A percentile compares a stretch with the other conserved stretches of the same genome.
Conservation (phyloP, 164 flowering plant species). For the Protea cynaroides region DNA sequence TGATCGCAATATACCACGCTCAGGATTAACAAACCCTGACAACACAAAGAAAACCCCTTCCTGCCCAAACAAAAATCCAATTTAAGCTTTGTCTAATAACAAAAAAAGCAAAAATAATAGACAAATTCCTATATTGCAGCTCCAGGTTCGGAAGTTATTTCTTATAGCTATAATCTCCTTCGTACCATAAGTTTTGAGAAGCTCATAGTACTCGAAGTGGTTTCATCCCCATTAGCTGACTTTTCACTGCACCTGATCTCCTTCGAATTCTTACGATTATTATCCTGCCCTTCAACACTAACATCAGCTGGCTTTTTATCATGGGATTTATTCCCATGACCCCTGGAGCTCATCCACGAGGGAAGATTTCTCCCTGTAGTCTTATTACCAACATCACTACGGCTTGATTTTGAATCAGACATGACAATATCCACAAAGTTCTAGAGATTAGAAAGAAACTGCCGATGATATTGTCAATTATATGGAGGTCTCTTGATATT, state of each 20-base stretch:
- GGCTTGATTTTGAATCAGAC: slow-evolving; percentile 27
- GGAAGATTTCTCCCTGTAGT: slow-evolving; percentile 50
- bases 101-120: not conserved
- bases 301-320: slow-evolving; percentile 26
- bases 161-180: not conserved
- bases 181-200: slow-evolving; percentile 69
- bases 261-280: slow-evolving; percentile 7
- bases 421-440: slow-evolving; percentile 12
- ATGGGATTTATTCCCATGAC: slow-evolving; percentile 11
- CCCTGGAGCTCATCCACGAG: slow-evolving; percentile 67
- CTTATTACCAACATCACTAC: slow-evolving; percentile 13
- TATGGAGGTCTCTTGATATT: too few relatives aligned
- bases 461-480: not conserved
- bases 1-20: slow-evolving; percentile 65
- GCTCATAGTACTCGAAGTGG: slow-evolving; percentile 8
- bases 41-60: slow-evolving; percentile 92
- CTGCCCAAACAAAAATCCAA: slow-evolving; percentile 32
- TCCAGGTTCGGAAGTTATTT: not conserved
- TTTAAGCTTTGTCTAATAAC: not conserved
- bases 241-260: slow-evolving; percentile 5
- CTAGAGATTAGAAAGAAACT: not conserved
- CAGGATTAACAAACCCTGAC: slow-evolving; percentile 95
- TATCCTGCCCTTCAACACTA: slow-evolving; percentile 8
- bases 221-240: slow-evolving; percentile 9
- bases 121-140: not conserved